Evolutionary conservation across 441 rosid genomes (phyloP).

Genomic region (Pelargonium cotyledonis): DNA sequence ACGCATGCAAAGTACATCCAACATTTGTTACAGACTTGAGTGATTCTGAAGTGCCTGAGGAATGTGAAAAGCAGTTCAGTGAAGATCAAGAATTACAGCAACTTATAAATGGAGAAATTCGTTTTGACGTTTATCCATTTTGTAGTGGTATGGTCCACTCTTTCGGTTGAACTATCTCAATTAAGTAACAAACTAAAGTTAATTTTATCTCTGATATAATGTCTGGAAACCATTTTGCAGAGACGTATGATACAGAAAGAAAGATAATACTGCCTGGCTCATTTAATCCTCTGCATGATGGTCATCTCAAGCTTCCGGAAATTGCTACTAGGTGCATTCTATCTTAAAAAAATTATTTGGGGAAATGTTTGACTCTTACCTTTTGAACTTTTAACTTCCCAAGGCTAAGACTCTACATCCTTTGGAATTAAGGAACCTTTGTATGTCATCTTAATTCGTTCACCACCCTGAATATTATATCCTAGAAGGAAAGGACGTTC

Average conservation of each 20-base stretch:
- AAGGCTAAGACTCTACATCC: background rate
- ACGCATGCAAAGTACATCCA: constrained; percentile 61
- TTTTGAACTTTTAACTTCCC: background rate
- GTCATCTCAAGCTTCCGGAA: constrained; percentile 81
- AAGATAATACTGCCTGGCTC: constrained; percentile 85
- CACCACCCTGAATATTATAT: background rate
- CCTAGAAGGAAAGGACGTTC: background rate
- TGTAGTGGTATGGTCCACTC: constrained; percentile 48
- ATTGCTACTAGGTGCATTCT: background rate
- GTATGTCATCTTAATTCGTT: background rate
- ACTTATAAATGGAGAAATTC: constrained; percentile 53
- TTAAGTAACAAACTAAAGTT: background rate
- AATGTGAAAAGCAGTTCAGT: constrained; percentile 43
- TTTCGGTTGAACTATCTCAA: constrained; percentile 16
- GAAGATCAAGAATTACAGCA: constrained; percentile 79
- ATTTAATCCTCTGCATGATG: constrained; percentile 90
- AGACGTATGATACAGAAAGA: constrained; percentile 40
- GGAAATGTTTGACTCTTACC: background rate
- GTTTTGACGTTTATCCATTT: constrained; percentile 72
- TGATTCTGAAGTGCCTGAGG: constrained; percentile 48
- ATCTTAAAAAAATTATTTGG: background rate
- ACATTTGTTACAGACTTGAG: constrained; percentile 45
- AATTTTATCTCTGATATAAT: constrained; percentile 11
- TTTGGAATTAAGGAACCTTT: background rate
- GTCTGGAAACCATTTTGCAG: constrained; percentile 34